These are phyloP conservation scores for Bertia moriformis DNA, from an alignment of 2,329 filamentous ascomycete species.

Conservation along the genomic window DNA sequence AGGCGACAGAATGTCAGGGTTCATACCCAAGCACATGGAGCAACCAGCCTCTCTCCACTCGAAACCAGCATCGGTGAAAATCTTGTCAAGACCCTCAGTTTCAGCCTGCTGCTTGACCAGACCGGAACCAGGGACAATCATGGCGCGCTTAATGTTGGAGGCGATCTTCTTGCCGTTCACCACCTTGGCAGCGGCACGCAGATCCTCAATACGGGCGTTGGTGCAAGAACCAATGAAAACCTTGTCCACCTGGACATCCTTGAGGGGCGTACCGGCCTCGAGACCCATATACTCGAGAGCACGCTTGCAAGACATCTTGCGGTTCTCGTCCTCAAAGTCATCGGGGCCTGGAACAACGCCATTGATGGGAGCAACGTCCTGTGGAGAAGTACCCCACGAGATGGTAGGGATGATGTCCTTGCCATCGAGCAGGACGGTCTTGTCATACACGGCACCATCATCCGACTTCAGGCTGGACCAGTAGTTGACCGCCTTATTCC, in stretches of 20 bases:
- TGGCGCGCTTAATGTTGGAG: conserved; percentile 75
- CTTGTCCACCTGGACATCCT: conserved; percentile 87
- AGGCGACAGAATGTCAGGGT: conserved; percentile 87
- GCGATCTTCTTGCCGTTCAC: conserved; percentile 81
- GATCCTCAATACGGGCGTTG: conserved; percentile 90
- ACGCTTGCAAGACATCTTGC: conserved; percentile 65
- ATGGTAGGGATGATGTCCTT: conserved; percentile 89
- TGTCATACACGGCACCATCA: conserved; percentile 75
- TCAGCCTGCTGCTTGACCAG: conserved; percentile 88
- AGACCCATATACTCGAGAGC: conserved; percentile 96
- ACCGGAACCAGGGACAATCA: conserved; percentile 93
- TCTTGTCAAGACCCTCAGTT: conserved; percentile 78
- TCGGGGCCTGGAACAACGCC: conserved; percentile 81
- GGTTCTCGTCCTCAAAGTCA: conserved; percentile 65
- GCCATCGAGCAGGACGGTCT: conserved; percentile 74
- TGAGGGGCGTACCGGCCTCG: conserved; percentile 70
- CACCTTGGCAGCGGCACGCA: conserved; percentile 72
- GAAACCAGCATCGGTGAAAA: conserved; percentile 83
- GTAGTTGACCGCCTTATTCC: conserved; percentile 76
- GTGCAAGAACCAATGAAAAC: conserved; percentile 97
- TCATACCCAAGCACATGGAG: conserved; percentile 99
- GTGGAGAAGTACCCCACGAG: conserved; percentile 92
- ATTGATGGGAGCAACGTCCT: conserved; percentile 91
- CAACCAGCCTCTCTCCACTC: conserved; percentile 97
- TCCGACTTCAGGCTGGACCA: conserved; percentile 81